Conservation (phyloP, 1,284 basidiomycete species). For the Rhodofomes roseus region DNA sequence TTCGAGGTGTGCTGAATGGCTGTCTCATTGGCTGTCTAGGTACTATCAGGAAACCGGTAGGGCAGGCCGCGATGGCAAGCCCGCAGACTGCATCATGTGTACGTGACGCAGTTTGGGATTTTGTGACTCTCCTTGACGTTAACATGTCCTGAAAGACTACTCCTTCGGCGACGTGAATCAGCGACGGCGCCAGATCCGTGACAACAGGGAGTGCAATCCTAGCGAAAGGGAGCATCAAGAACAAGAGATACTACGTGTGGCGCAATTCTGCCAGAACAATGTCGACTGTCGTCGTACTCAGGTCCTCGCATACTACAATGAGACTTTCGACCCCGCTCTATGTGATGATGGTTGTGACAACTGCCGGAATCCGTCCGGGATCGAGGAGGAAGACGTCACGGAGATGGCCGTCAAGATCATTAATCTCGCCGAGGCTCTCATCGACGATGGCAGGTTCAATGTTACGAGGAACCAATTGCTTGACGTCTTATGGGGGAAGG, state of each 20-base stretch:
- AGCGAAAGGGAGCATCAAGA: constrained; percentile 58
- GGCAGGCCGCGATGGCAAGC: constrained; percentile 75
- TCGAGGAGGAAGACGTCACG: constrained; percentile 49
- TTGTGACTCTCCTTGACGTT: neutral
- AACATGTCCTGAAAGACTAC: constrained; percentile 42
- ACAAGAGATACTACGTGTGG: constrained; percentile 54
- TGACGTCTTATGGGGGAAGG: constrained; percentile 63
- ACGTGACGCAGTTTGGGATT: constrained; percentile 13
- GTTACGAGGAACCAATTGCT: constrained; percentile 48
- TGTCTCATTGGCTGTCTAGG: constrained; percentile 25
- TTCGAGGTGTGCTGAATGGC: neutral
- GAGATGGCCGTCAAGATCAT: constrained; percentile 53
- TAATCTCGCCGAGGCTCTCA: constrained; percentile 34
- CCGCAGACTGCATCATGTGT: constrained; percentile 63
- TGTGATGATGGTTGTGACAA: constrained; percentile 77
- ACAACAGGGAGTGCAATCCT: constrained; percentile 35
- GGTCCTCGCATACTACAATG: constrained; percentile 68
- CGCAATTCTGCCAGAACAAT: constrained; percentile 77
- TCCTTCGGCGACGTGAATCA: constrained; percentile 47
- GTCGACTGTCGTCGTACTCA: constrained; percentile 86
- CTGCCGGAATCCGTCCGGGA: constrained; percentile 49
- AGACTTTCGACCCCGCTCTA: constrained; percentile 38
- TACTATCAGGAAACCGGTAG: constrained; percentile 87
- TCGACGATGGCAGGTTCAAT: neutral
- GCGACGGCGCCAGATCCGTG: constrained; percentile 50